These are phyloP conservation scores for Aristolochia contorta DNA, from an alignment of 164 flowering plant species.

Conservation along the genomic window DNA sequence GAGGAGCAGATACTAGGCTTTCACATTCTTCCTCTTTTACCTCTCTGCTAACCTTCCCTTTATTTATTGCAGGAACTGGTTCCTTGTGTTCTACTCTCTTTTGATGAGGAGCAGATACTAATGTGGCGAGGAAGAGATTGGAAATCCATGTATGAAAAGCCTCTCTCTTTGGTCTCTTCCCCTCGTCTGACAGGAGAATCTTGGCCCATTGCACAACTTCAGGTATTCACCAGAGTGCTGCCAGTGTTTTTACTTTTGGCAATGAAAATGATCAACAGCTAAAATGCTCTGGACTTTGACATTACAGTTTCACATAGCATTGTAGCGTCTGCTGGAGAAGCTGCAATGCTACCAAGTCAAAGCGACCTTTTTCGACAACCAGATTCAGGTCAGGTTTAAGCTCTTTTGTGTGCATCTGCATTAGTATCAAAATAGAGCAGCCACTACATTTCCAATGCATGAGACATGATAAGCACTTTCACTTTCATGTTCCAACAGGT, in stretches of 20 bases:
- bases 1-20: too few relatives aligned
- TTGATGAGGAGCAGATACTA: slow-evolving; percentile 84
- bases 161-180: slow-evolving; percentile 7
- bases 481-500: slow-evolving; percentile 14
- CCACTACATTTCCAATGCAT: background rate
- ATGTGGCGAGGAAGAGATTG: slow-evolving; percentile 87
- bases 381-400: too few relatives aligned
- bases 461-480: background rate
- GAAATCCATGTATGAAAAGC: slow-evolving; percentile 55
- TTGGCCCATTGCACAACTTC: slow-evolving; percentile 8
- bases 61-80: slow-evolving; percentile 67
- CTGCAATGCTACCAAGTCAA: too few relatives aligned
- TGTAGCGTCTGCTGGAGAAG: too few relatives aligned
- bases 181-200: slow-evolving; percentile 3
- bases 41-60: background rate
- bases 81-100: slow-evolving; percentile 87
- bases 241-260: too few relatives aligned
- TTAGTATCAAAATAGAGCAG: background rate
- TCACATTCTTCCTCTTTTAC: background rate
- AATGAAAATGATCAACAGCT: too few relatives aligned
- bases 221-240: background rate
- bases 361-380: too few relatives aligned
- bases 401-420: background rate
- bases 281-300: too few relatives aligned
- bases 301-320: too few relatives aligned